A percentile compares a stretch with the other conserved stretches of the same genome.
Conservation (phyloP, 352 stramenopile species). For the Globisporangium perplexum region DNA sequence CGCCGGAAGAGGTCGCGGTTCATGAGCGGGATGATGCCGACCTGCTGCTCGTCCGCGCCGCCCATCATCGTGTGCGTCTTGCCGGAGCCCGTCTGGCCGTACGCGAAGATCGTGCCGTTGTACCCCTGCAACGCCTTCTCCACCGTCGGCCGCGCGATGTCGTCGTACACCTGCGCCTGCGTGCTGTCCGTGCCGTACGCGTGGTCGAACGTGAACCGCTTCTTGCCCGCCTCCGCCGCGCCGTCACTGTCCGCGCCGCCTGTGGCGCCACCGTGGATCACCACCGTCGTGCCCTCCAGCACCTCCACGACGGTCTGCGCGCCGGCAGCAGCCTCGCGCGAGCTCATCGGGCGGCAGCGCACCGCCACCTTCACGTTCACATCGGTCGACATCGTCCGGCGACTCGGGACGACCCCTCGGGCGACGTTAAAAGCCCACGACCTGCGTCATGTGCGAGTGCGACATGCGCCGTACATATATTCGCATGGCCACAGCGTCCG, state of each 20-base stretch:
- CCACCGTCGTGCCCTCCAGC: slow-evolving; percentile 43
- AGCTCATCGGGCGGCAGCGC: slow-evolving; percentile 82
- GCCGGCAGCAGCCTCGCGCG: slow-evolving; percentile 64
- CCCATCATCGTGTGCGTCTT: slow-evolving; percentile 91
- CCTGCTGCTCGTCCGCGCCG: slow-evolving; percentile 27
- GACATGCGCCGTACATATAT: neutral
- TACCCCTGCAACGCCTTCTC: slow-evolving; percentile 75
- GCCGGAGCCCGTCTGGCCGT: slow-evolving; percentile 69
- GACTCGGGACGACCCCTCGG: too few relatives aligned
- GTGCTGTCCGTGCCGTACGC: slow-evolving; percentile 68
- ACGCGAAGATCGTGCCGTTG: slow-evolving; percentile 80
- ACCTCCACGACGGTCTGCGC: slow-evolving; percentile 50
- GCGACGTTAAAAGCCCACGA: too few relatives aligned
- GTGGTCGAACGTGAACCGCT: slow-evolving; percentile 84
- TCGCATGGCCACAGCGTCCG: neutral
- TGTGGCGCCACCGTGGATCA: slow-evolving; percentile 37
- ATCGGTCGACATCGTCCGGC: slow-evolving; percentile 48
- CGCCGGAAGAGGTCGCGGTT: slow-evolving; percentile 82
- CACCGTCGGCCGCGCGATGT: slow-evolving; percentile 69
- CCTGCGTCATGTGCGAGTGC: neutral
- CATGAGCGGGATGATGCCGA: slow-evolving; percentile 88
- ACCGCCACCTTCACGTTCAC: slow-evolving; percentile 90
- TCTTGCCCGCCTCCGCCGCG: slow-evolving; percentile 17
- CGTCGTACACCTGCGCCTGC: slow-evolving; percentile 78
- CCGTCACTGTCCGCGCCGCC: slow-evolving; percentile 7